Evolutionary conservation across 2,329 filamentous ascomycete genomes (phyloP).

Genomic region (Sporothrix dimorphospora): DNA sequence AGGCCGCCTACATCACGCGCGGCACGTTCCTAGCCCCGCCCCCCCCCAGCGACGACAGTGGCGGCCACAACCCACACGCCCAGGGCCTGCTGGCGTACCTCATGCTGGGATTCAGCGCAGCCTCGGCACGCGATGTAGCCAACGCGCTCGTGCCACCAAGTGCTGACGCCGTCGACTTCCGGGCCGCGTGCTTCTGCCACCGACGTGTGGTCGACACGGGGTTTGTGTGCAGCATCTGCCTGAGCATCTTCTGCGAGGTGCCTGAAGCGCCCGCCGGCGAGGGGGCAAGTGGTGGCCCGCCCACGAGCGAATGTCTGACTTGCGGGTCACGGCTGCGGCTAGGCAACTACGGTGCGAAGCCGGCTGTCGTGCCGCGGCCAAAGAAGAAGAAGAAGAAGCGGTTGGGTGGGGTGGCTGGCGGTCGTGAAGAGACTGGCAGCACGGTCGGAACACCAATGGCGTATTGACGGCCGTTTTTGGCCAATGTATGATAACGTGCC

Average conservation of each 20-base stretch:
- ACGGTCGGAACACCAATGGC: constrained; percentile 59
- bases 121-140: constrained; percentile 36
- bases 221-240: constrained; percentile 93
- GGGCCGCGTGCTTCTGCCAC: constrained; percentile 98
- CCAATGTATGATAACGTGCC: not conserved
- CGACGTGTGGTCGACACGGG: constrained; percentile 86
- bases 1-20: constrained; percentile 70
- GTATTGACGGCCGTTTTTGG: not conserved
- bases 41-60: constrained; percentile 43
- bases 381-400: constrained; percentile 78
- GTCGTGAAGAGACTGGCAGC: constrained; percentile 61
- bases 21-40: constrained; percentile 54
- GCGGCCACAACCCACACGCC: constrained; percentile 58
- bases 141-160: constrained; percentile 70
- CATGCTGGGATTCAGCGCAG: constrained; percentile 78
- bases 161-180: constrained; percentile 87
- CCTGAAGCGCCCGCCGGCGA: constrained; percentile 41
- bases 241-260: constrained; percentile 85
- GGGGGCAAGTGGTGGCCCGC: not conserved
- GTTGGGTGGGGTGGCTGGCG: constrained; percentile 52
- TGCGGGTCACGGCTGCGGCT: constrained; percentile 78
- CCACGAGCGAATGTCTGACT: constrained; percentile 72
- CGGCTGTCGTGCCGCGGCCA: constrained; percentile 70
- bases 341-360: constrained; percentile 74
- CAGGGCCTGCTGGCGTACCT: constrained; percentile 85